Evolutionary conservation across 192 early-diverging fungal genomes (phyloP).

Genomic region (Irineochytrium annulatum): DNA sequence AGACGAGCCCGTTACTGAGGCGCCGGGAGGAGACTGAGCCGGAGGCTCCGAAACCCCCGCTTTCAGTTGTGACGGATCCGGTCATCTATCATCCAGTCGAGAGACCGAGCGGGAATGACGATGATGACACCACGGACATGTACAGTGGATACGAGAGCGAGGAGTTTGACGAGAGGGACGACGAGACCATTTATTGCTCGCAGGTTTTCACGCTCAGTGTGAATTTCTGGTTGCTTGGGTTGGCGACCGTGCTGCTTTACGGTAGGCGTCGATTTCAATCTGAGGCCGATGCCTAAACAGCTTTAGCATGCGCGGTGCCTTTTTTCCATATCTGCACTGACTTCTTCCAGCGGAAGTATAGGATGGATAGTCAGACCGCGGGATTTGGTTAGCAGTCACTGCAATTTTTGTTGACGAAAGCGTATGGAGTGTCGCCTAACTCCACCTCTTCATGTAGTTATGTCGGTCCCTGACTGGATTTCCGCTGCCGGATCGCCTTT

Average conservation of each 20-base stretch:
- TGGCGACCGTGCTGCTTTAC: conserved; percentile 45
- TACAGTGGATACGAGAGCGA: conserved; percentile 15
- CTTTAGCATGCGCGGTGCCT: conserved; percentile 42
- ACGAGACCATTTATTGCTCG: conserved; percentile 37
- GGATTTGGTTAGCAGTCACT: conserved; percentile 43
- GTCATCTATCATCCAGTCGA: too few species aligned
- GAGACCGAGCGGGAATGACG: too few species aligned
- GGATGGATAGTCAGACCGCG: conserved; percentile 45
- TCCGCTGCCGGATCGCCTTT: conserved; percentile 57
- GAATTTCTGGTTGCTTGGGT: conserved; percentile 52
- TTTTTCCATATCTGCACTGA: conserved; percentile 61
- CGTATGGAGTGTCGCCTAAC: background rate
- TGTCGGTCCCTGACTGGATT: conserved; percentile 62
- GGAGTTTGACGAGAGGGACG: conserved; percentile 38
- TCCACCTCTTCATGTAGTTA: conserved; percentile 37
- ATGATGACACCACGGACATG: background rate
- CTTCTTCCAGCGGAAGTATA: conserved; percentile 67
- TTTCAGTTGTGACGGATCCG: too few species aligned
- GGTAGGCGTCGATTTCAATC: conserved; percentile 30
- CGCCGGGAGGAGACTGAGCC: conserved; percentile 8
- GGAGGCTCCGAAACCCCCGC: too few species aligned
- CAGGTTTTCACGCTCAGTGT: conserved; percentile 29
- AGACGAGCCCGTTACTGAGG: background rate
- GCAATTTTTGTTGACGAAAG: background rate
- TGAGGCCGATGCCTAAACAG: background rate